Evolutionary conservation across 495 filamentous ascomycete genomes (phyloP).

Genomic region (Sporormia fimetaria): DNA sequence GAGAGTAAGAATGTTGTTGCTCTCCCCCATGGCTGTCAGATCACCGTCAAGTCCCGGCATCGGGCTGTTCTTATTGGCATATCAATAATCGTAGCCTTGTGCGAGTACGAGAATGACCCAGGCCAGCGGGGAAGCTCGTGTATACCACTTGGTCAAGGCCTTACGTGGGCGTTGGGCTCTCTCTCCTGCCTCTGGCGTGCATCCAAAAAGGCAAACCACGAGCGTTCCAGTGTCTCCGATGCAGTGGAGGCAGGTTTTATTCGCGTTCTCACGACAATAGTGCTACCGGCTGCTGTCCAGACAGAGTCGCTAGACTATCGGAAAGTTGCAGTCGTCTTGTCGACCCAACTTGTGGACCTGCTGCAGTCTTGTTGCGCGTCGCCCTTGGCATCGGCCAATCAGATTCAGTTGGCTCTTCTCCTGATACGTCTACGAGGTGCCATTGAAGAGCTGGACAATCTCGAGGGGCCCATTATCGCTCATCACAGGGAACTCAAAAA

Average conservation of each 20-base stretch:
- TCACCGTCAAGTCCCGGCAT: constrained; percentile 8
- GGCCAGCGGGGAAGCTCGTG: background rate
- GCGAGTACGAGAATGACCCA: background rate
- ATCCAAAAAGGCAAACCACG: constrained; percentile 1
- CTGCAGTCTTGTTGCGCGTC: constrained; percentile 6
- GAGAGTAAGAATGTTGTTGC: constrained; percentile 24
- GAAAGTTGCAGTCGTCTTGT: constrained; percentile 5
- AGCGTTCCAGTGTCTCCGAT: constrained; percentile 1
- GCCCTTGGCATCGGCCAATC: constrained; percentile 5
- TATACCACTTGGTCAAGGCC: constrained; percentile 3
- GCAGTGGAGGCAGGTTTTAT: constrained; percentile 9
- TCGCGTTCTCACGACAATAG: constrained; percentile 6
- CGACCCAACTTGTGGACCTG: constrained; percentile 11
- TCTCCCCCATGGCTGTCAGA: constrained; percentile 27
- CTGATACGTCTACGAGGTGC: constrained; percentile 7
- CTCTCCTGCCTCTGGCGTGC: constrained; percentile 9
- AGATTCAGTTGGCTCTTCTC: constrained; percentile 10
- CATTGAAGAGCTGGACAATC: constrained; percentile 3
- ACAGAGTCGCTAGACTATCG: background rate
- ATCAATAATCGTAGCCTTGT: constrained; percentile 9
- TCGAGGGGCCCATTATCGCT: background rate
- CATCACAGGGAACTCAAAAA: background rate
- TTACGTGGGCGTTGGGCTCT: constrained; percentile 14
- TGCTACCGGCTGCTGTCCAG: background rate
- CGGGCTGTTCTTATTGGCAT: constrained; percentile 26